These are phyloP conservation scores for Monilinia laxa DNA, from an alignment of 2,329 filamentous ascomycete species.

Conservation along the genomic window DNA sequence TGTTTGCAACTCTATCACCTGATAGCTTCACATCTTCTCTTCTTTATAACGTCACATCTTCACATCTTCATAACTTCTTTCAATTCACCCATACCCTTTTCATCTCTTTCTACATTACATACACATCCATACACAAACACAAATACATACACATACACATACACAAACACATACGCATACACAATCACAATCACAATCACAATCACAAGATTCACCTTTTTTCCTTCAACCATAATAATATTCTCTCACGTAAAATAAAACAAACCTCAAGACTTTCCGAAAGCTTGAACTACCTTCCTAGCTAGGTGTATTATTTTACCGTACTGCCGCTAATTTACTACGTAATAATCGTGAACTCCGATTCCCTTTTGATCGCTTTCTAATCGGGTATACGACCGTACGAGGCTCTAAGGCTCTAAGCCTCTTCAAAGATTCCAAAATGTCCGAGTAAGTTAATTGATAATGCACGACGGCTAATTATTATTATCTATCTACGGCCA, in stretches of 20 bases:
- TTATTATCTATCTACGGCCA: neutral
- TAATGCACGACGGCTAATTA: neutral
- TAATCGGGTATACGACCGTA: conserved; percentile 13
- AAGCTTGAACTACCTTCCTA: conserved; percentile 1
- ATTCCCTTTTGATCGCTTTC: conserved; percentile 9
- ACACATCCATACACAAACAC: neutral
- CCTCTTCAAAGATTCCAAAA: conserved; percentile 18
- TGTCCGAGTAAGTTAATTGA: conserved; percentile 20
- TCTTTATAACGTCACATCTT: no score
- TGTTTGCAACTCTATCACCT: no score
- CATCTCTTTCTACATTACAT: neutral
- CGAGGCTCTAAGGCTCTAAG: conserved; percentile 25
- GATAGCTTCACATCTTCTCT: no score
- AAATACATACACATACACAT: neutral
- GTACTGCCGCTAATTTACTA: conserved; percentile 14
- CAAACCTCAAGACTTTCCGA: neutral
- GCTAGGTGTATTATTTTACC: neutral
- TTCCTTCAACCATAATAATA: neutral
- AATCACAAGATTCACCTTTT: no score
- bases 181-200: no score
- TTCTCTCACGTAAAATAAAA: neutral
- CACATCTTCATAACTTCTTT: no score
- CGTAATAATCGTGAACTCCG: conserved; percentile 20
- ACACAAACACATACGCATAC: neutral
- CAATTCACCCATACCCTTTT: no score